Conservation (phyloP, 2,329 filamentous ascomycete species). For the Pseudogymnoascus pannorum region DNA sequence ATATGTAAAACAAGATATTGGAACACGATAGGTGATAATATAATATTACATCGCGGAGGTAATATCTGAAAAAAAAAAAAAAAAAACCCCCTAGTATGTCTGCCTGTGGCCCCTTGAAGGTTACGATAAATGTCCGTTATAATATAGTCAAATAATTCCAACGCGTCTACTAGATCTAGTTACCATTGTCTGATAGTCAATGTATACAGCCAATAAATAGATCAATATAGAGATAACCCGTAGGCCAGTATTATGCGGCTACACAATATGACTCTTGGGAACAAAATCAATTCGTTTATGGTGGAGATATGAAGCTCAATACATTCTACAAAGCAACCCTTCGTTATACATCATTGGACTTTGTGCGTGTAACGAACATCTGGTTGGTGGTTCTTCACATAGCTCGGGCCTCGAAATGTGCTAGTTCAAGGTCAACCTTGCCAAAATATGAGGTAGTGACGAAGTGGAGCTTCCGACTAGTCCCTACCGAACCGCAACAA, state of each 20-base stretch:
- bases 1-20: background rate
- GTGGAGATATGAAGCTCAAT: background rate
- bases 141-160: background rate
- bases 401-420: background rate
- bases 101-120: background rate
- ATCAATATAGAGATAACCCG: background rate
- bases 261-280: background rate
- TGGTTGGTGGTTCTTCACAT: background rate
- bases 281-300: background rate
- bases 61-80: too few species aligned
- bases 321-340: background rate
- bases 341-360: background rate
- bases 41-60: background rate
- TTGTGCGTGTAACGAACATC: background rate
- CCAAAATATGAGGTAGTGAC: background rate
- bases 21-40: too few species aligned
- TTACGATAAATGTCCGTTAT: background rate
- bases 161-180: background rate
- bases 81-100: background rate
- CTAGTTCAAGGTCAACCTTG: background rate
- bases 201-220: background rate
- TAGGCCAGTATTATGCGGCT: background rate
- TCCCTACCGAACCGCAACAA: background rate
- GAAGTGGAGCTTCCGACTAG: constrained; percentile 3
- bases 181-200: background rate